Evolutionary conservation across 2,329 filamentous ascomycete genomes (phyloP).

Genomic region (Phyllosticta citrichinensis): DNA sequence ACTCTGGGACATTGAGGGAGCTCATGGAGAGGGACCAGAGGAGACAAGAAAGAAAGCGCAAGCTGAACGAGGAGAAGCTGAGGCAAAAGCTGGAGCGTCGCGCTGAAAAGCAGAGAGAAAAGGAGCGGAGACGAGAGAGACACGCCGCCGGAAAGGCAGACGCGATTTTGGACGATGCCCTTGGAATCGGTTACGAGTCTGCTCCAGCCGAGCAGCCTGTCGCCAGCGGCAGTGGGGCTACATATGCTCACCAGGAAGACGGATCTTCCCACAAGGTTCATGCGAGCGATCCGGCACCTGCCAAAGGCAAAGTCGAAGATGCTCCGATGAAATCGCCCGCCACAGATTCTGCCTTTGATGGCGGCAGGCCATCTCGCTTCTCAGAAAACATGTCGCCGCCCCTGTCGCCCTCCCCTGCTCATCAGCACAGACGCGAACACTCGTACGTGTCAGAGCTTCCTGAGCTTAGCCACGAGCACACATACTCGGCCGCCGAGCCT

Average conservation of each 20-base stretch:
- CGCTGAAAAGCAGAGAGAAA: conserved; percentile 52
- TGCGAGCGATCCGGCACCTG: neutral
- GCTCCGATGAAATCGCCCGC: neutral
- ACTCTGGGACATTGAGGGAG: conserved; percentile 73
- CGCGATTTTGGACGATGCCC: conserved; percentile 13
- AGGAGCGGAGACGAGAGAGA: conserved; percentile 44
- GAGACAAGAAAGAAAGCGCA: conserved; percentile 63
- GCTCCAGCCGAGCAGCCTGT: conserved; percentile 31
- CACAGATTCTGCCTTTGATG: neutral
- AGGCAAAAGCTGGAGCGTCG: conserved; percentile 55
- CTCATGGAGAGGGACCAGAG: conserved; percentile 83
- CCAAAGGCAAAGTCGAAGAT: neutral
- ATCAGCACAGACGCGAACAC: conserved; percentile 36
- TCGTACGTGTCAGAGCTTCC: conserved; percentile 45
- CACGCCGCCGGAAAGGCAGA: conserved; percentile 40
- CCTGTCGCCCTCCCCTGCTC: conserved; percentile 24
- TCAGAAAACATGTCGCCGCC: conserved; percentile 11
- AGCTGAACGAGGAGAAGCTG: conserved; percentile 56
- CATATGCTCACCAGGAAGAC: neutral
- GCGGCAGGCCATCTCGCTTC: neutral
- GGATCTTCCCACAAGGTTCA: neutral
- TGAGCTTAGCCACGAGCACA: conserved; percentile 33
- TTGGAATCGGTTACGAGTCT: conserved; percentile 45
- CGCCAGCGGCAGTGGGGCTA: neutral
- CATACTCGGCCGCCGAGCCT: conserved; percentile 22